phyloP scores from a whole-genome alignment of 169 alveolate species.

The Toxoplasma gondii region DNA sequence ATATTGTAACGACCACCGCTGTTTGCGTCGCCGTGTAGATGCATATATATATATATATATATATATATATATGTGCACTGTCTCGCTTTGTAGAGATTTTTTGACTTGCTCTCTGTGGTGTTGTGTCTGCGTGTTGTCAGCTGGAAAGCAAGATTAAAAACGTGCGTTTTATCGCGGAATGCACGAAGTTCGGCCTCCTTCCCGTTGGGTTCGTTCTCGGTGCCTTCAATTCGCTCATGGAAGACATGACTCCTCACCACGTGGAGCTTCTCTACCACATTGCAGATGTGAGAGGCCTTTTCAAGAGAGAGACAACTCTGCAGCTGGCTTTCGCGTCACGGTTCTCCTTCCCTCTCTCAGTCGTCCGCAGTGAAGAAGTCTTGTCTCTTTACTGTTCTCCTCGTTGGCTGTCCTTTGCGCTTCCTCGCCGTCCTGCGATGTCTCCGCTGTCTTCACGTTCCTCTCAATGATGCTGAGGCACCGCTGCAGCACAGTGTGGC shows the following conservation, averaged over 20 bases:
- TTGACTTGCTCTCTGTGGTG: not conserved
- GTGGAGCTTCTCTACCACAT: conserved; percentile 40
- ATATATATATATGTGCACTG: too few species aligned
- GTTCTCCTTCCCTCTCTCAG: too few species aligned
- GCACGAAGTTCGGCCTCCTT: conserved; percentile 23
- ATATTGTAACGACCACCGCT: too few species aligned
- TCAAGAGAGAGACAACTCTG: not conserved
- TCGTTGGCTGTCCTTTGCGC: too few species aligned
- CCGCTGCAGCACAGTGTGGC: too few species aligned
- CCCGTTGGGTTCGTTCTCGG: conserved; percentile 52
- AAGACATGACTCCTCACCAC: conserved; percentile 49
- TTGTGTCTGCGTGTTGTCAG: not conserved
- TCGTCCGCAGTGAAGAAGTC: too few species aligned
- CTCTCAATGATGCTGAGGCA: too few species aligned
- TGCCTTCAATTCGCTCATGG: conserved; percentile 27
- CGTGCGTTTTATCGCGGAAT: conserved; percentile 39
- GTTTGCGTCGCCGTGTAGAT: not conserved
- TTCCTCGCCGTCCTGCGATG: too few species aligned
- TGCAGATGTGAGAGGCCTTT: not conserved
- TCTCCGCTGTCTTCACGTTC: too few species aligned
- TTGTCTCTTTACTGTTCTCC: too few species aligned
- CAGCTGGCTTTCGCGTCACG: too few species aligned
- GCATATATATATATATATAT: not conserved
- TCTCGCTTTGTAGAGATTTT: not conserved
- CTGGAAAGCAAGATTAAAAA: conserved; percentile 20